These are phyloP conservation scores for Nicotiana paniculata DNA, from an alignment of 257 asterid genomes.

Conservation along the genomic window DNA sequence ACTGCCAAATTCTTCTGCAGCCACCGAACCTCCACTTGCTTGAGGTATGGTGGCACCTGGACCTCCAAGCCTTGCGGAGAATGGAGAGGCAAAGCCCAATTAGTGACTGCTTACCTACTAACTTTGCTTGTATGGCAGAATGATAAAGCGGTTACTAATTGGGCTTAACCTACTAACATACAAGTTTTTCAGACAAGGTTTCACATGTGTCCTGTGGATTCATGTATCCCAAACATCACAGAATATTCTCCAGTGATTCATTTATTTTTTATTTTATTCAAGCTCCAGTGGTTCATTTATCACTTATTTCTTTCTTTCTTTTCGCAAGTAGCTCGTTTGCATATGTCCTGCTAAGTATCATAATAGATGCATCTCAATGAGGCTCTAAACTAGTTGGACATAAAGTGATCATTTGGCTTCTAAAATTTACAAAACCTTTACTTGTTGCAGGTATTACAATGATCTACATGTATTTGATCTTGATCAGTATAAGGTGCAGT, in stretches of 20 bases:
- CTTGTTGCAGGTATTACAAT: constrained; percentile 67
- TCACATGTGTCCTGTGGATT: background rate
- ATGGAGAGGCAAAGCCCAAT: background rate
- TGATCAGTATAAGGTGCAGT: constrained; percentile 79
- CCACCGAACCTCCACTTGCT: background rate
- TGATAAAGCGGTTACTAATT: too few species aligned
- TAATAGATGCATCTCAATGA: background rate
- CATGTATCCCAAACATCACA: background rate
- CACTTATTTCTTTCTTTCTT: background rate
- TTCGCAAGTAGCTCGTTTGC: background rate
- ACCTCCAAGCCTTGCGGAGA: background rate
- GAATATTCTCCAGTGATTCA: background rate
- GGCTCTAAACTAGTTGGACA: background rate
- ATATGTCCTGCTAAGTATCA: background rate
- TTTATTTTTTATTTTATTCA: too few species aligned
- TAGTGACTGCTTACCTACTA: background rate
- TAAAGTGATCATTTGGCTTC: background rate
- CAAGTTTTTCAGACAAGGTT: background rate
- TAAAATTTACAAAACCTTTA: background rate
- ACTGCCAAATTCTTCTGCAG: background rate
- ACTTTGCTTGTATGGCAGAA: background rate
- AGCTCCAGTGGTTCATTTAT: background rate
- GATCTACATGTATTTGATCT: constrained; percentile 92
- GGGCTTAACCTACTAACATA: too few species aligned
- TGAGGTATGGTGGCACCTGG: background rate